Percentiles rank a stretch among this genome's conserved stretches.
Evolutionary conservation across 352 stramenopile species (phyloP).

Genomic region (Phytophthora sp.): DNA sequence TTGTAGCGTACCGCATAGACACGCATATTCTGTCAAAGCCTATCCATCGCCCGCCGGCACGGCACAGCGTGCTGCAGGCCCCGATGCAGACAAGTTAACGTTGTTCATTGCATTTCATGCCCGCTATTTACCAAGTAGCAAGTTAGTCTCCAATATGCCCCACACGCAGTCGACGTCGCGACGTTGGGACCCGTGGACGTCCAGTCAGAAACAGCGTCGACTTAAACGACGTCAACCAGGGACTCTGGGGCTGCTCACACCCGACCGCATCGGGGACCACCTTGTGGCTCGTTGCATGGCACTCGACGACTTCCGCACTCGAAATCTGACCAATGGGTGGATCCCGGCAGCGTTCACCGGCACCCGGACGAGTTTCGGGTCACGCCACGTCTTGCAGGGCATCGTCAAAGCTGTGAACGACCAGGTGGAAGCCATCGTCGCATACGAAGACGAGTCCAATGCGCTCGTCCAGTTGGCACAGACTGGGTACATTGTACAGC

Average conservation of each 20-base stretch:
- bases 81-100: neutral
- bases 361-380: slow-evolving; percentile 14
- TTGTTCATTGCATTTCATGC: slow-evolving; percentile 17
- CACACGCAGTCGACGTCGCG: slow-evolving; percentile 9
- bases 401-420: slow-evolving; percentile 29
- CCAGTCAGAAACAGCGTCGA: slow-evolving; percentile 23
- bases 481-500: slow-evolving; percentile 31
- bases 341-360: slow-evolving; percentile 15
- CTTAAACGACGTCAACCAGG: slow-evolving; percentile 5
- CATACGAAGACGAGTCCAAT: slow-evolving; percentile 29
- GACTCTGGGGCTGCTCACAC: slow-evolving; percentile 17
- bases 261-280: slow-evolving; percentile 37
- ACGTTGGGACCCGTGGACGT: slow-evolving; percentile 31
- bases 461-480: slow-evolving; percentile 32
- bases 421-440: slow-evolving; percentile 21
- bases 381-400: slow-evolving; percentile 23
- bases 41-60: slow-evolving; percentile 29
- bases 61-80: neutral
- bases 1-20: slow-evolving; percentile 7
- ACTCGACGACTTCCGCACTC: slow-evolving; percentile 21
- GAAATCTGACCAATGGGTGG: slow-evolving; percentile 20
- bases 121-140: neutral
- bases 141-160: slow-evolving; percentile 5
- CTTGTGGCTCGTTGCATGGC: slow-evolving; percentile 34
- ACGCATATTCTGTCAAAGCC: slow-evolving; percentile 20